These are phyloP conservation scores for Boletus edulis DNA, from an alignment of 768 basidiomycete species.

Conservation along the genomic window DNA sequence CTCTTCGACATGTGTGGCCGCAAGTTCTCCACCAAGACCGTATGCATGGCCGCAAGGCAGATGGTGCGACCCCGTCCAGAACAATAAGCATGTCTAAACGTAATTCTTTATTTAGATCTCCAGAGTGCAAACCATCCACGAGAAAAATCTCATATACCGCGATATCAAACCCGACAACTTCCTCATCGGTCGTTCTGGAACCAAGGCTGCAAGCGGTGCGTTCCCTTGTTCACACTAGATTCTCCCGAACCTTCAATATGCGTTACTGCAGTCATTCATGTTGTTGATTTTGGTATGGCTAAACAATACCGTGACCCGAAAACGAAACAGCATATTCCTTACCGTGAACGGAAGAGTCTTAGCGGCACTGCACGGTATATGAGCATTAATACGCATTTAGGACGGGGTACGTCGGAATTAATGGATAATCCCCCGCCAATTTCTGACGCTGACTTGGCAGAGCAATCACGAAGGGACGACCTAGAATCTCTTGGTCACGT, in stretches of 20 bases:
- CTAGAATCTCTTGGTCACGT: conserved; percentile 99
- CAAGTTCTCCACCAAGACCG: conserved; percentile 97
- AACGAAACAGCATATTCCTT: conserved; percentile 99
- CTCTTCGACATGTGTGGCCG: conserved; percentile 99
- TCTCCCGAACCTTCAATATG: neutral
- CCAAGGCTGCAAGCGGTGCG: conserved; percentile 81
- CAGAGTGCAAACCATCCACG: conserved; percentile 96
- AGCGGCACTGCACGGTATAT: conserved; percentile 98
- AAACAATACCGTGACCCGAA: conserved; percentile 99
- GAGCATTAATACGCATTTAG: conserved; percentile 99
- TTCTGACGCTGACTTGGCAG: conserved; percentile 34
- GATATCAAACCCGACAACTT: conserved; percentile 99
- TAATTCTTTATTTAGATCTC: conserved; percentile 63
- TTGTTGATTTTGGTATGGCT: conserved; percentile 99
- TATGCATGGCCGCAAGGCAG: conserved; percentile 98
- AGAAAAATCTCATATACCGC: conserved; percentile 98
- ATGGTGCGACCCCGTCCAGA: conserved; percentile 48
- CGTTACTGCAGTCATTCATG: conserved; percentile 66
- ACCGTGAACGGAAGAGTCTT: conserved; percentile 95
- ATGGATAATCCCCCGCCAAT: conserved; percentile 1
- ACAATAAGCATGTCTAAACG: conserved; percentile 3
- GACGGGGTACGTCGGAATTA: conserved; percentile 63
- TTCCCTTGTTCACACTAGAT: neutral
- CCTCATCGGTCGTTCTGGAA: conserved; percentile 90
- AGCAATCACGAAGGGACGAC: conserved; percentile 94